Evolutionary conservation across 441 rosid genomes (phyloP), one percentile per base, ranked within the genome.

Genomic region (Eugenia klotzschiana): DNA sequence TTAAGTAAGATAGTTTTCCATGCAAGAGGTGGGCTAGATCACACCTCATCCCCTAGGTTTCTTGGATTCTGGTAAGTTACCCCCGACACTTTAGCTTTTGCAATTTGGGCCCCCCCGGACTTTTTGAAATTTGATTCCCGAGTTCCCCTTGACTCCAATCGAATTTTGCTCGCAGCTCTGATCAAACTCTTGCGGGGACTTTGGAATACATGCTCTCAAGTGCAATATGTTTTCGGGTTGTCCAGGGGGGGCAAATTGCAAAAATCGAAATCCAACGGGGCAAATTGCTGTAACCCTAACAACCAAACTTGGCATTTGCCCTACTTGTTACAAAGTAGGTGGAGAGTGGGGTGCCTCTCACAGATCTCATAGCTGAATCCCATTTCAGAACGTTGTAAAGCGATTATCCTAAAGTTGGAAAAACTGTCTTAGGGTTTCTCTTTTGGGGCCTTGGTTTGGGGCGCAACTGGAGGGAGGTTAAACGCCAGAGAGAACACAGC

Each of bases 131-230:
- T 50, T 50, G 52, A 50, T 14, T 50, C 6, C 18, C 18, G 5
- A 14, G 18, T 50, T 18, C 52, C 16, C 52, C 52, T 14, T 14
- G 52, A 50, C 2, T 50, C 52, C 52, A 50, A 5, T 50, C 18
- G 16, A 50, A 14, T 14, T 13, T 50, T 50, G 51, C 51, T 50
- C 16, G 51, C 51, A 50, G 51, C 16, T 50, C 15, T 50, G 52
- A 15, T 2, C 40, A 37, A 37, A 37, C 20, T 43, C 29, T 2
- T 4, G 29, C 0, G n/a, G 0, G 0, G 18, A 43, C n/a, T n/a
- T n/a, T n/a, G n/a, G n/a, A n/a, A n/a, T n/a, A n/a, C n/a, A n/a
- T n/a, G n/a, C n/a, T n/a, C n/a, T n/a, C n/a, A n/a, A n/a, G n/a
- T n/a, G n/a, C n/a, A n/a, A n/a, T n/a, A n/a, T n/a, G n/a, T n/a